These are phyloP conservation scores for Cryptosporidium sp. DNA, from an alignment of 169 alveolate species.

Conservation along the genomic window DNA sequence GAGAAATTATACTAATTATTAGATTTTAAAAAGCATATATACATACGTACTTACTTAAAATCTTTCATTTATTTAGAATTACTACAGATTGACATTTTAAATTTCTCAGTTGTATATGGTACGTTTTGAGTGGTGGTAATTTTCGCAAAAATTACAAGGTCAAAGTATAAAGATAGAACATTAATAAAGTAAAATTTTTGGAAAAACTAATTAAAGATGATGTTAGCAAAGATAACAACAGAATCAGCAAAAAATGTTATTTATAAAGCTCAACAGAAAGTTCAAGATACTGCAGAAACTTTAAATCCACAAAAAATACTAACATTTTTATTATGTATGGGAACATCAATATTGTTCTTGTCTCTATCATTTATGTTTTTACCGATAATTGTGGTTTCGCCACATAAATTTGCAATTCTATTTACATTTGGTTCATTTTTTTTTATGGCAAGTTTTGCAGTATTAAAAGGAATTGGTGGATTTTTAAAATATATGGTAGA, in stretches of 20 bases:
- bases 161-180: neutral
- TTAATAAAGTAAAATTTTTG: neutral
- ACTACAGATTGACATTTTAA: no score
- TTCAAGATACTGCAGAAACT: slow-evolving; percentile 69
- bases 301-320: slow-evolving; percentile 58
- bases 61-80: neutral
- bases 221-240: slow-evolving; percentile 58
- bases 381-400: slow-evolving; percentile 72
- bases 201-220: neutral
- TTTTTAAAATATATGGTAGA: slow-evolving; percentile 42
- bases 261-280: slow-evolving; percentile 71
- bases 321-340: slow-evolving; percentile 40
- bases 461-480: slow-evolving; percentile 47
- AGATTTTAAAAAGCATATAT: neutral
- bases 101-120: no score
- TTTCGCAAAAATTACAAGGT: neutral
- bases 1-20: no score
- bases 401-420: slow-evolving; percentile 59
- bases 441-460: slow-evolving; percentile 62
- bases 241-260: slow-evolving; percentile 64
- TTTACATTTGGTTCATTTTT: slow-evolving; percentile 72
- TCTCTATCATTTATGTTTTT: slow-evolving; percentile 65
- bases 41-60: neutral
- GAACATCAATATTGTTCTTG: slow-evolving; percentile 42
- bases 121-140: neutral